Percentiles rank a stretch among this genome's conserved stretches.
Conservation (phyloP, 495 filamentous ascomycete genomes). For the Penicillium taxi region DNA sequence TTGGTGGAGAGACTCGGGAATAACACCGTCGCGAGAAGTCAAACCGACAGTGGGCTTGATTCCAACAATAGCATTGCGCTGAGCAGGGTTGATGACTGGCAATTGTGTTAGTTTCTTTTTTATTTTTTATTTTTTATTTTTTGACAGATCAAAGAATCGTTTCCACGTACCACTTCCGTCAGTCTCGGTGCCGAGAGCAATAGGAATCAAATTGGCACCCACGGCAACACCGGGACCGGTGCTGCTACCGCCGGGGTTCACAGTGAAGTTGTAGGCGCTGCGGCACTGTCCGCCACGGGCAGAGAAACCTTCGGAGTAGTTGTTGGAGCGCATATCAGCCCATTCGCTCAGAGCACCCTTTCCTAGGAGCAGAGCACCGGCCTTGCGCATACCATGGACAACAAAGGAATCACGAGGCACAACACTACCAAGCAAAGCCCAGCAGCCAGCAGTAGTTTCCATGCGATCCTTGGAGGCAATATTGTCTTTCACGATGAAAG, state of each 20-base stretch:
- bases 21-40: slow-evolving; percentile 45
- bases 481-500: slow-evolving; percentile 69
- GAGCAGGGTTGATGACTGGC: slow-evolving; percentile 59
- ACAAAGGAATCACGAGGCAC: slow-evolving; percentile 61
- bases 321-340: slow-evolving; percentile 64
- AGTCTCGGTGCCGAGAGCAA: slow-evolving; percentile 66
- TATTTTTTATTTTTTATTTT: slow-evolving; percentile 1
- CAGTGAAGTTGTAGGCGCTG: slow-evolving; percentile 60
- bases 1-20: slow-evolving; percentile 58
- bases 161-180: slow-evolving; percentile 52
- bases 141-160: too few relatives aligned
- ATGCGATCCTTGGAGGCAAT: slow-evolving; percentile 62
- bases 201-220: slow-evolving; percentile 51
- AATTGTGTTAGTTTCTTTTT: background rate
- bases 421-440: slow-evolving; percentile 53
- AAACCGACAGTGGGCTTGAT: slow-evolving; percentile 60
- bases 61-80: slow-evolving; percentile 56
- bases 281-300: slow-evolving; percentile 57
- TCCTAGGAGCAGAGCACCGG: slow-evolving; percentile 61
- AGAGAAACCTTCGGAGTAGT: slow-evolving; percentile 64
- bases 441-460: slow-evolving; percentile 56
- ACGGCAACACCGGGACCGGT: slow-evolving; percentile 57
- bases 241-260: slow-evolving; percentile 60
- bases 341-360: slow-evolving; percentile 66
- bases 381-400: slow-evolving; percentile 50